Evolutionary conservation across 768 basidiomycete genomes (phyloP), one percentile per base, ranked within the genome.

Genomic region (Pleurotus tuoliensis): DNA sequence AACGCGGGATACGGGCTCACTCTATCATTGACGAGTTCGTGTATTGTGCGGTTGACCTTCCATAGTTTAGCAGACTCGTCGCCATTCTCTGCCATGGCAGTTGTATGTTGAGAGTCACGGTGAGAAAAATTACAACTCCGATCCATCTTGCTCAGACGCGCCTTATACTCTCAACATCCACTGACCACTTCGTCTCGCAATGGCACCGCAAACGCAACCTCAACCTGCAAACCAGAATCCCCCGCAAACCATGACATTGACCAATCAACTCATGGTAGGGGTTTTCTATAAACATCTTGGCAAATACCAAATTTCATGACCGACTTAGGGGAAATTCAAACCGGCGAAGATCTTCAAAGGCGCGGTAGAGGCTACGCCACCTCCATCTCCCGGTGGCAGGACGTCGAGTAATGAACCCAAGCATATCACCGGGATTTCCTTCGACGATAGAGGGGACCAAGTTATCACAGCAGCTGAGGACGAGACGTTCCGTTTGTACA

Each of bases 1-100:
- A 62, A 67, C 20, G 61, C 71, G 68, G 68, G 48, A 56, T 46
- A 56, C 57, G 56, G 46, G 67, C 81, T 74, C 59, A 98, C 97
- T 78, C 97, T 84, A 71, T 99, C 96, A 69, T 87, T 84, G 60
- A 95, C 92, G 52, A 99, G 86, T 73, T 99, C 96, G 69, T 98
- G 95, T 43, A 98, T 89, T 48, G 97, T 98, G 64, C 92, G 77
- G 72, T 94, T 94, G 60, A 98, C 94, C 66, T 95, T 90, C 93
- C 94, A 98, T 67, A 98, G 80, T 66, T 86, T 87, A 57, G 94
- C 89, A 59, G 87, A 82, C 70, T 92, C 90, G 73, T 92, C 89
- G 64, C 74, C 73, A n/a, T 20, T 24, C 63, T 90, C 88, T 61
- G 79, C 75, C 87, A 90, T 88, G 20, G 71, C 30, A 34, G 30